These are phyloP conservation scores for Vigna unguiculata DNA, from an alignment of 306 rosid genomes.

Conservation along the genomic window DNA sequence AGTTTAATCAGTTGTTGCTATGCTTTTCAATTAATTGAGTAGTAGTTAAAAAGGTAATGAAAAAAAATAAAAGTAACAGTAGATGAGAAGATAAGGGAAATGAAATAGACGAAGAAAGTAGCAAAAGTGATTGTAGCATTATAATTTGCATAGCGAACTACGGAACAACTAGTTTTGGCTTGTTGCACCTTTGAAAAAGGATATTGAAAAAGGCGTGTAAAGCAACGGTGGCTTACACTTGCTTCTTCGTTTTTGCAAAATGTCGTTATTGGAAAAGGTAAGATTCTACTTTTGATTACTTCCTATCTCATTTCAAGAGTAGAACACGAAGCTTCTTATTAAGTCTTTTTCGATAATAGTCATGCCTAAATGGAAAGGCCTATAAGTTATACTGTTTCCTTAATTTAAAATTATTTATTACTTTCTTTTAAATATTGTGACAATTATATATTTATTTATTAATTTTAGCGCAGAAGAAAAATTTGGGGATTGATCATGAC, in stretches of 20 bases:
- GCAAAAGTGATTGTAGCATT: background rate
- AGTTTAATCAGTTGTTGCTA: background rate
- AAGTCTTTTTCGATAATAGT: slow-evolving; percentile 8
- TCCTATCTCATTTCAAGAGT: slow-evolving; percentile 28
- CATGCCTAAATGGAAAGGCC: background rate
- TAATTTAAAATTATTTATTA: too few relatives aligned
- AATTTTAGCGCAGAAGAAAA: too few relatives aligned
- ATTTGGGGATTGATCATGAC: too few relatives aligned
- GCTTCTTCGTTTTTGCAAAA: slow-evolving; percentile 28
- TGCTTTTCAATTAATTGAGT: background rate
- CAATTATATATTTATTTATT: too few relatives aligned
- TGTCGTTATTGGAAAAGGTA: slow-evolving; percentile 45
- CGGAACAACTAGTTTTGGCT: slow-evolving; percentile 42
- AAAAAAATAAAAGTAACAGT: background rate
- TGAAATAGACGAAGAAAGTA: slow-evolving; percentile 33
- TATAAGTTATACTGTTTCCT: too few relatives aligned
- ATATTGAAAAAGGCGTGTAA: slow-evolving; percentile 10
- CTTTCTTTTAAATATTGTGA: too few relatives aligned
- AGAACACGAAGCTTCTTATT: slow-evolving; percentile 11
- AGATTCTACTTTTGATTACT: slow-evolving; percentile 41
- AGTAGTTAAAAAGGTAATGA: background rate
- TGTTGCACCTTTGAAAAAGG: slow-evolving; percentile 37
- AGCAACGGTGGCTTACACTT: slow-evolving; percentile 23
- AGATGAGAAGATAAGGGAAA: background rate
- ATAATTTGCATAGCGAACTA: background rate